phyloP scores from a whole-genome alignment of 257 asterid species.

The Rauvolfia tetraphylla region DNA sequence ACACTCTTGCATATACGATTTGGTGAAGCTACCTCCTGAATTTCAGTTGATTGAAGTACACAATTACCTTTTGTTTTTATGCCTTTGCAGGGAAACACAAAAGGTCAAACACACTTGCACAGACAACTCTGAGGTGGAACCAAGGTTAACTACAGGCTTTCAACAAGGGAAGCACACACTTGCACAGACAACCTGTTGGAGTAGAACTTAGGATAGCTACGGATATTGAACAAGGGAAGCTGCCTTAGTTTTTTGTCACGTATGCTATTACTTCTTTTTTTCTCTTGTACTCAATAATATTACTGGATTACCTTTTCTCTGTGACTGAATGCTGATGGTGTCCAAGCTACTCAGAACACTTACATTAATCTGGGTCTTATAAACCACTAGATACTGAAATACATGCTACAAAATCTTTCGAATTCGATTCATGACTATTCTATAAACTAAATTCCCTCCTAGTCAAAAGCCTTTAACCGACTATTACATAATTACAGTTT shows the following conservation, averaged over 20 bases:
- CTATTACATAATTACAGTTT: not conserved
- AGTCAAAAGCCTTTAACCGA: not conserved
- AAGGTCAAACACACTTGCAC: not conserved
- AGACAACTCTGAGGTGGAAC: not conserved
- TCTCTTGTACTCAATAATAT: not conserved
- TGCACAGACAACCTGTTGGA: no score
- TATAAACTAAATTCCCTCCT: not conserved
- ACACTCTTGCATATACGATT: not conserved
- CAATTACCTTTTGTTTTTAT: not conserved
- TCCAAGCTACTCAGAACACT: not conserved
- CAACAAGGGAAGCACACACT: no score
- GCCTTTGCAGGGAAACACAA: not conserved
- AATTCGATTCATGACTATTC: no score
- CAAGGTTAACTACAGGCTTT: not conserved
- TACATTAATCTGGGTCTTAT: no score
- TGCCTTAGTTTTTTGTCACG: not conserved
- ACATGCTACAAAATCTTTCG: not conserved
- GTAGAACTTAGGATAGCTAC: no score
- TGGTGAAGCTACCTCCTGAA: not conserved
- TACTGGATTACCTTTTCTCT: not conserved
- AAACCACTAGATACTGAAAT: not conserved
- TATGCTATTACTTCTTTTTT: not conserved
- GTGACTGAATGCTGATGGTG: not conserved
- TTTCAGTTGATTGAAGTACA: not conserved
- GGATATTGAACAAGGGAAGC: not conserved